Evolutionary conservation across 371 early-diverging fungal genomes (phyloP).

Genomic region (Rhizopus sp.): DNA sequence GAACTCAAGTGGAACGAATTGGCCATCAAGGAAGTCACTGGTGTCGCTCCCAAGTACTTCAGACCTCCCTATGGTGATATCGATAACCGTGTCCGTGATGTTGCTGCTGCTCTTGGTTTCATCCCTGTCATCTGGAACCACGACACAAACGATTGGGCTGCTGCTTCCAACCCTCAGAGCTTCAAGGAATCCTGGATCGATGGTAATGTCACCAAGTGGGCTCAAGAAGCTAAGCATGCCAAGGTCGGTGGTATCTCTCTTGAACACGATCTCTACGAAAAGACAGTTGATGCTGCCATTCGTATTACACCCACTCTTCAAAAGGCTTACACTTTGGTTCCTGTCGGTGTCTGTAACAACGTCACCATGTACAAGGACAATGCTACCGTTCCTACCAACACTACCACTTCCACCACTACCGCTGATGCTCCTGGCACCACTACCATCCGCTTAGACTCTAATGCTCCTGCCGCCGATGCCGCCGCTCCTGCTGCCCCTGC

Average conservation of each 20-base stretch:
- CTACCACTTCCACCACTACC: slow-evolving; percentile 4
- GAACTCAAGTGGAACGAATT: slow-evolving; percentile 67
- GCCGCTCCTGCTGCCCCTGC: too few species aligned
- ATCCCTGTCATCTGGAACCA: slow-evolving; percentile 49
- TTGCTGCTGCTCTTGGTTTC: slow-evolving; percentile 48
- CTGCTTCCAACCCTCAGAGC: slow-evolving; percentile 14
- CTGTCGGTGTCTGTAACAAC: slow-evolving; percentile 34
- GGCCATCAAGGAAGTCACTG: slow-evolving; percentile 62
- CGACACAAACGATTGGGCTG: slow-evolving; percentile 51
- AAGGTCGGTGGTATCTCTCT: slow-evolving; percentile 43
- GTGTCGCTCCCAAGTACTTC: slow-evolving; percentile 61
- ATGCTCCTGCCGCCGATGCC: too few species aligned
- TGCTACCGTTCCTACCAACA: slow-evolving; percentile 2
- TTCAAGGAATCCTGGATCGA: slow-evolving; percentile 29
- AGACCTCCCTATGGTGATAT: slow-evolving; percentile 64
- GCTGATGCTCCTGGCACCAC: slow-evolving; percentile 11
- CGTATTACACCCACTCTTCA: slow-evolving; percentile 36
- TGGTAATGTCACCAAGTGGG: slow-evolving; percentile 47
- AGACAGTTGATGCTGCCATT: slow-evolving; percentile 44
- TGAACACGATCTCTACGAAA: slow-evolving; percentile 44
- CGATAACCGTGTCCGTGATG: slow-evolving; percentile 54
- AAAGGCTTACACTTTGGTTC: slow-evolving; percentile 24
- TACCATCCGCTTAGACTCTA: slow-evolving; percentile 3
- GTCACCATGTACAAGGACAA: slow-evolving; percentile 30
- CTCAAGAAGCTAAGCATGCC: slow-evolving; percentile 24